phyloP scores from a whole-genome alignment of 1,284 basidiomycete species.

The Trametes pubescens region DNA sequence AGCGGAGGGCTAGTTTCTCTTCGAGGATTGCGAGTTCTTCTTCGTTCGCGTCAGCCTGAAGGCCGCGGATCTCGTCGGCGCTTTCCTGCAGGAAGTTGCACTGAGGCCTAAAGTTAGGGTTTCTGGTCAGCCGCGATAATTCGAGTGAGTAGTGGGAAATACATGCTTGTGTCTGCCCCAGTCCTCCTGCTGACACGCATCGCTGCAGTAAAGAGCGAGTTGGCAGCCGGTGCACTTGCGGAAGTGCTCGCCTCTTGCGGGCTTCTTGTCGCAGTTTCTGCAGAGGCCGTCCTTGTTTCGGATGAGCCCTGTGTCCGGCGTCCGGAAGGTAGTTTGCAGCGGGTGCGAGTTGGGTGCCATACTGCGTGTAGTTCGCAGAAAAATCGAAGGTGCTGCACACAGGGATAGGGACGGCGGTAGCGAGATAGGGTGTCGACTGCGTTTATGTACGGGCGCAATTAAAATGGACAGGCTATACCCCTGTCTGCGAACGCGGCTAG shows the following conservation, averaged over 20 bases:
- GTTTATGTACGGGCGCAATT: not conserved
- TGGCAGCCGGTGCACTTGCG: not conserved
- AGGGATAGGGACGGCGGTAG: not conserved
- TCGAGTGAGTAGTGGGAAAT: not conserved
- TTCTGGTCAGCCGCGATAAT: no score
- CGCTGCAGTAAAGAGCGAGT: slow-evolving; percentile 2
- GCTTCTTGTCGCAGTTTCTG: slow-evolving; percentile 4
- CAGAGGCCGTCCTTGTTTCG: slow-evolving; percentile 6
- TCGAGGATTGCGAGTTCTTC: not conserved
- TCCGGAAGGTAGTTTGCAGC: not conserved
- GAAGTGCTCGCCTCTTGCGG: not conserved
- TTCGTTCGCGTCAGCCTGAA: not conserved
- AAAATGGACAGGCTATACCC: not conserved
- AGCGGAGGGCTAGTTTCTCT: not conserved
- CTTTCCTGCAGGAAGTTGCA: not conserved
- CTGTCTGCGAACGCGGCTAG: not conserved
- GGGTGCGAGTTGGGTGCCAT: not conserved
- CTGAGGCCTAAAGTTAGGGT: not conserved
- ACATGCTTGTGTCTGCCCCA: not conserved
- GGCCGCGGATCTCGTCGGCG: not conserved
- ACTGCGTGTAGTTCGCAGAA: no score
- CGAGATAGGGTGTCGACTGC: not conserved
- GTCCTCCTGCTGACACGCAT: not conserved
- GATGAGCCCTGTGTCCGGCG: not conserved
- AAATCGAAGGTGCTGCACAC: not conserved